Evolutionary conservation across 306 rosid species (phyloP).

Genomic region (Lathyrus sativus): DNA sequence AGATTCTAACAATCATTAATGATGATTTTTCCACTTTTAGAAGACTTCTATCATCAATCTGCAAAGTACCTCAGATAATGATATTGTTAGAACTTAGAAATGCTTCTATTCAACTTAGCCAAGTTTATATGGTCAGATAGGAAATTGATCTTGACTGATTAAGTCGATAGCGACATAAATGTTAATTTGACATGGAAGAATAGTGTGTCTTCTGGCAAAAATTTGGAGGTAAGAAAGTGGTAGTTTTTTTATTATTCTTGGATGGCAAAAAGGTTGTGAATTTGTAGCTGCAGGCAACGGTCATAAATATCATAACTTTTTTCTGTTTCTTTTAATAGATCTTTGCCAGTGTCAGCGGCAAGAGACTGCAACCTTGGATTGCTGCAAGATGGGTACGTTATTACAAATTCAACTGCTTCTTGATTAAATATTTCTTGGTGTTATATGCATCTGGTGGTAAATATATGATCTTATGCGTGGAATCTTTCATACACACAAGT

Average conservation of each 20-base stretch:
- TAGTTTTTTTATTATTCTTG: constrained; percentile 32
- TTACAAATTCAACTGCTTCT: constrained; percentile 2
- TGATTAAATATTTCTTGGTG: not conserved
- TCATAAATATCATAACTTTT: constrained; percentile 23
- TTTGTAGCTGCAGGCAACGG: constrained; percentile 4
- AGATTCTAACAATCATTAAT: constrained; percentile 38
- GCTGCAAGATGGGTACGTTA: constrained; percentile 34
- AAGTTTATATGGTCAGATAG: constrained; percentile 4
- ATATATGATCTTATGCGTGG: not conserved
- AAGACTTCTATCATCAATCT: constrained; percentile 23
- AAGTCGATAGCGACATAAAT: not conserved
- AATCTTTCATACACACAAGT: constrained; percentile 16
- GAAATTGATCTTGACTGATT: constrained; percentile 26
- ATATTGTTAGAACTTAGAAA: constrained; percentile 31
- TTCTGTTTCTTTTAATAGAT: constrained; percentile 32
- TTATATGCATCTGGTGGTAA: not conserved
- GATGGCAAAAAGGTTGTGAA: constrained; percentile 17
- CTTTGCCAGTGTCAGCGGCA: constrained; percentile 21
- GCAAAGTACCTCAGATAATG: constrained; percentile 14
- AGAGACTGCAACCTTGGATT: constrained; percentile 29
- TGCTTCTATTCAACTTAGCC: constrained; percentile 20
- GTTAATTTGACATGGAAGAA: constrained; percentile 30
- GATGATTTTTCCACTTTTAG: constrained; percentile 17
- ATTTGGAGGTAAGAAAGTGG: constrained; percentile 35
- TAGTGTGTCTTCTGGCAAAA: constrained; percentile 25